Conservation (phyloP, 106 monocot species). For the Acorus calamus region DNA sequence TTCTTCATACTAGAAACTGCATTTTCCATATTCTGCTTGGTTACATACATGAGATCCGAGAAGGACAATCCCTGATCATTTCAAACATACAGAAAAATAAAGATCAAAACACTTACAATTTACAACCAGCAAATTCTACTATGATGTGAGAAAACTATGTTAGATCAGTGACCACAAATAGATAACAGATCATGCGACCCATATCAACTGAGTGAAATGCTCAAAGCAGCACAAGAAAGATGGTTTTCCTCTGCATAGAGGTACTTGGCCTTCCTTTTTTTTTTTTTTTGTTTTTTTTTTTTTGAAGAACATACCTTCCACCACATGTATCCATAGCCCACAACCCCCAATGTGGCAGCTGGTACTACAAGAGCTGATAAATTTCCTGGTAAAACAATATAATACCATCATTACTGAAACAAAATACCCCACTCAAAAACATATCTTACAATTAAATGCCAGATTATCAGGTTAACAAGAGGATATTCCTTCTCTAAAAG, state of each 20-base stretch:
- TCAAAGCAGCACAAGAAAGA: background rate
- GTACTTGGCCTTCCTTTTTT: too few relatives aligned
- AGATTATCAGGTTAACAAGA: too few relatives aligned
- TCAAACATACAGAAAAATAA: slow-evolving; percentile 5
- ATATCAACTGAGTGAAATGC: too few relatives aligned
- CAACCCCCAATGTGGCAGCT: slow-evolving; percentile 60
- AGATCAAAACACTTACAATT: background rate
- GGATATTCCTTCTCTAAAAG: too few relatives aligned
- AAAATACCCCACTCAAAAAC: slow-evolving; percentile 4
- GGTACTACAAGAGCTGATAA: slow-evolving; percentile 55
- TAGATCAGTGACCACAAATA: too few relatives aligned
- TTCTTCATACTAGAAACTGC: slow-evolving; percentile 91
- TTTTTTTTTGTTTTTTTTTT: background rate
- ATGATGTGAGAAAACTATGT: too few relatives aligned
- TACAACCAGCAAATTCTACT: too few relatives aligned
- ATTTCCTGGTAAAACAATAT: slow-evolving; percentile 33
- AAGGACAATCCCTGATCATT: slow-evolving; percentile 56
- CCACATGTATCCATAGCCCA: slow-evolving; percentile 94
- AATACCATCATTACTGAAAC: background rate
- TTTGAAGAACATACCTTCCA: slow-evolving; percentile 73
- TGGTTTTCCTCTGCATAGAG: too few relatives aligned
- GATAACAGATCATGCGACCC: too few relatives aligned
- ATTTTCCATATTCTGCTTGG: slow-evolving; percentile 83
- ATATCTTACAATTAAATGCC: background rate
- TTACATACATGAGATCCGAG: slow-evolving; percentile 90